Percentiles rank a stretch among this genome's conserved stretches.
These are phyloP conservation scores for Talaromyces sp. DNA, from an alignment of 2,329 filamentous ascomycete species.

Conservation along the genomic window DNA sequence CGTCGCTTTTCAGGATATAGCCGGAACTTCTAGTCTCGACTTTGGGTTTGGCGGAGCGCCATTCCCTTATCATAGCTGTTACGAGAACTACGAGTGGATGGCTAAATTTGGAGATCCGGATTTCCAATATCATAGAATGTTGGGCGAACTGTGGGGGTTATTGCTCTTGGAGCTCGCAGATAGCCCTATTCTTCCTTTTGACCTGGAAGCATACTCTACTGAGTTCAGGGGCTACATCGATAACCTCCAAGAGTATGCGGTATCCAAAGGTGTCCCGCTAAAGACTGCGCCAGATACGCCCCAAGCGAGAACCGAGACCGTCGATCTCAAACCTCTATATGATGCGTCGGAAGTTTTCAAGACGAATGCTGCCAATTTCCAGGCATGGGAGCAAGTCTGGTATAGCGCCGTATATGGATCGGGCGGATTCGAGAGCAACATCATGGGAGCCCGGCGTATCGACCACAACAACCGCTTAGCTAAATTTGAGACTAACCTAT, in stretches of 20 bases:
- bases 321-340: conserved; percentile 59
- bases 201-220: conserved; percentile 69
- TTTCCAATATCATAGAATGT: conserved; percentile 73
- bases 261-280: conserved; percentile 49
- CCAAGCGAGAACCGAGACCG: conserved; percentile 22
- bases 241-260: conserved; percentile 64
- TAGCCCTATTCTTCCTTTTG: conserved; percentile 75
- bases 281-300: conserved; percentile 13
- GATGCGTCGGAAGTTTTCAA: conserved; percentile 63
- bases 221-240: conserved; percentile 63
- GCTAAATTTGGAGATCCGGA: conserved; percentile 72
- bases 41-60: conserved; percentile 68
- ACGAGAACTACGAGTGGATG: conserved; percentile 89
- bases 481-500: conserved; percentile 74
- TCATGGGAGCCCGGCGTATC: conserved; percentile 64
- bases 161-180: conserved; percentile 84
- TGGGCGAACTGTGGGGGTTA: conserved; percentile 76
- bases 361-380: conserved; percentile 61
- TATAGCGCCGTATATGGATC: conserved; percentile 66
- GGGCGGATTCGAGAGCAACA: conserved; percentile 72
- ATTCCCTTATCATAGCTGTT: conserved; percentile 76
- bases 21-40: conserved; percentile 82
- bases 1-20: conserved; percentile 85
- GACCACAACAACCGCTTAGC: conserved; percentile 77
- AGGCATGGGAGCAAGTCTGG: conserved; percentile 75